phyloP scores from a whole-genome alignment of 2,329 filamentous ascomycete genomes.

The Diaporthe ilicicola region DNA sequence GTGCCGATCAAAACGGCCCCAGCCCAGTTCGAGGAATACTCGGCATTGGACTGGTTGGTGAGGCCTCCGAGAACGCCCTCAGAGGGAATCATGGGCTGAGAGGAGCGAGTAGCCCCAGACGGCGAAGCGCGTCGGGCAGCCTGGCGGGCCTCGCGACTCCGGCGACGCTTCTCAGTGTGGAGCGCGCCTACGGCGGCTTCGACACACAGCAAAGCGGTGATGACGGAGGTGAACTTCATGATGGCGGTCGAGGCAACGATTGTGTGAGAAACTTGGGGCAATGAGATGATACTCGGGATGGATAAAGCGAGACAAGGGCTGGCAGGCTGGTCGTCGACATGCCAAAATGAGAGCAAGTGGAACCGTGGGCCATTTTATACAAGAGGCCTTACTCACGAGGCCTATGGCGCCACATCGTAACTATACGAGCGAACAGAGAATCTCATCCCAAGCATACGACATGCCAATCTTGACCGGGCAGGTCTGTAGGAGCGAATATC shows the following conservation, averaged over 20 bases:
- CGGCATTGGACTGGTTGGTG: conserved; percentile 27
- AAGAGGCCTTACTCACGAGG: neutral
- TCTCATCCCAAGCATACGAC: neutral
- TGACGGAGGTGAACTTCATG: conserved; percentile 56
- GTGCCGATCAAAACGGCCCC: conserved; percentile 61
- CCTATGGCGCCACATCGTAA: neutral
- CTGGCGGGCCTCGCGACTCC: conserved; percentile 38
- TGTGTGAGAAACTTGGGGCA: neutral
- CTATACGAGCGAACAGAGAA: neutral
- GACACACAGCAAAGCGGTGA: conserved; percentile 49
- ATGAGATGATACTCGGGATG: neutral
- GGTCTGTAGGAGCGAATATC: neutral
- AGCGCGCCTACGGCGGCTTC: conserved; percentile 53
- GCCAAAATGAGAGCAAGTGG: neutral
- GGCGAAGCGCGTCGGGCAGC: neutral
- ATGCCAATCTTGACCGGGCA: neutral
- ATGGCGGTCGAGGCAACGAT: conserved; percentile 34
- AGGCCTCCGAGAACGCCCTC: neutral
- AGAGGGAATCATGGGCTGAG: conserved; percentile 24
- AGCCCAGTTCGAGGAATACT: conserved; percentile 58
- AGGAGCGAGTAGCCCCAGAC: neutral
- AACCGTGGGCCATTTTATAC: neutral
- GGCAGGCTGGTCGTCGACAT: neutral
- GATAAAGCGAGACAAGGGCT: neutral
- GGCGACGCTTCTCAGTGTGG: conserved; percentile 49